phyloP scores from a whole-genome alignment of 352 stramenopile species.

The Pythium folliculosum region DNA sequence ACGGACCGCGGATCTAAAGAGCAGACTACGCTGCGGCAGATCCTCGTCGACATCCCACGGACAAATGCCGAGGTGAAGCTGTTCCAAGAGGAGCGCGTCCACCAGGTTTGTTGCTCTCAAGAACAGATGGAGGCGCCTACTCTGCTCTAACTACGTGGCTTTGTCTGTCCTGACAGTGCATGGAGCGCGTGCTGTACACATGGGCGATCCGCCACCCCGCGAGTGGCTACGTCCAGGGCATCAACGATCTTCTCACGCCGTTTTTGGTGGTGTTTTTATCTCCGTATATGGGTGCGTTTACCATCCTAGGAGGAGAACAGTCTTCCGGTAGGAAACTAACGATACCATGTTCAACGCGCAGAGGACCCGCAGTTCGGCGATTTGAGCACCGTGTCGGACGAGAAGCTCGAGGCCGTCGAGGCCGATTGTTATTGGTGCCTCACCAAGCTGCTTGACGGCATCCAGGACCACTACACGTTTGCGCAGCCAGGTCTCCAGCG shows the following conservation, averaged over 20 bases:
- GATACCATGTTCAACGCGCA: no score
- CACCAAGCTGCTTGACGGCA: constrained; percentile 97
- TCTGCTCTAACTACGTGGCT: constrained; percentile 12
- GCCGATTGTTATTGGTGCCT: constrained; percentile 99
- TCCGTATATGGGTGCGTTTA: constrained; percentile 58
- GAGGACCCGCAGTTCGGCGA: constrained; percentile 80
- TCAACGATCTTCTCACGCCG: constrained; percentile 98
- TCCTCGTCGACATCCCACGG: constrained; percentile 98
- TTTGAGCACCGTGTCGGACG: constrained; percentile 61
- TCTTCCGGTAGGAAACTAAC: no score
- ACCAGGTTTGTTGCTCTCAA: constrained; percentile 51
- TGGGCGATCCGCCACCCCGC: constrained; percentile 99
- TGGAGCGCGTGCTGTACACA: constrained; percentile 98
- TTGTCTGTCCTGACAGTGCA: constrained; percentile 55
- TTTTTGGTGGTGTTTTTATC: constrained; percentile 97
- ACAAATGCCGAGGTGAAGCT: constrained; percentile 96
- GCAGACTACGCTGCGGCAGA: constrained; percentile 94
- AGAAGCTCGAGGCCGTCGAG: constrained; percentile 88
- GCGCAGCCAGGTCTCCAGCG: constrained; percentile 97
- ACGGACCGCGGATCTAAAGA: constrained; percentile 93
- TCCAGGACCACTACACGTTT: constrained; percentile 99
- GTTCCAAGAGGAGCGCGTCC: constrained; percentile 95
- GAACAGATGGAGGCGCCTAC: not conserved
- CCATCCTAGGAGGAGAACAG: no score
- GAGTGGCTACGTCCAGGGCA: constrained; percentile 98